A percentile compares a stretch with the other conserved stretches of the same genome.
These are phyloP conservation scores for Pisolithus marmoratus DNA, from an alignment of 768 basidiomycete genomes.

Conservation along the genomic window DNA sequence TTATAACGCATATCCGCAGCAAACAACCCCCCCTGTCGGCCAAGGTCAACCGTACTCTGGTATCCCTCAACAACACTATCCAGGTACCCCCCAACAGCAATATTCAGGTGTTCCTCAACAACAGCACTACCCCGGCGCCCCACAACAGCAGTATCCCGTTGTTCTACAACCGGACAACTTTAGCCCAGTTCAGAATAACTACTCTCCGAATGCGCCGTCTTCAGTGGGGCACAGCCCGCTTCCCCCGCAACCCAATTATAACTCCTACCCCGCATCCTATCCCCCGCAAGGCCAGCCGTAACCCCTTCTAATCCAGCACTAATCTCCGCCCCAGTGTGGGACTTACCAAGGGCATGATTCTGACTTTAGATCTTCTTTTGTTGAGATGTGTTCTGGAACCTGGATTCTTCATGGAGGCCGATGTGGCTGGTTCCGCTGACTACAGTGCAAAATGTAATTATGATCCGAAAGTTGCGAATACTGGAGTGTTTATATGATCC, in stretches of 20 bases:
- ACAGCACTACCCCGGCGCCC: too few species aligned
- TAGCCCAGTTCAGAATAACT: not conserved
- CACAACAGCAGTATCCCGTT: too few species aligned
- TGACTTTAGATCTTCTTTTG: not conserved
- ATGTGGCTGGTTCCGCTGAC: too few species aligned
- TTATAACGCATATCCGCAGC: constrained; percentile 8
- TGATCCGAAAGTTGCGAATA: too few species aligned
- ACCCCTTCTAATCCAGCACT: constrained; percentile 8
- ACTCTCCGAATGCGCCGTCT: constrained; percentile 6
- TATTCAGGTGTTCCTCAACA: too few species aligned
- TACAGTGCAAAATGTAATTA: too few species aligned
- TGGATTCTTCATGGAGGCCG: not conserved
- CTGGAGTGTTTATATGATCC: too few species aligned
- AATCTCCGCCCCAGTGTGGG: constrained; percentile 1
- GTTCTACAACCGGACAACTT: too few species aligned
- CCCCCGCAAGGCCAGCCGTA: constrained; percentile 7
- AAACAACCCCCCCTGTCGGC: not conserved
- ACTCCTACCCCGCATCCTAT: constrained; percentile 7
- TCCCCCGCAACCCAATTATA: constrained; percentile 16
- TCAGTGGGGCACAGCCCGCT: not conserved
- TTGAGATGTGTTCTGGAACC: not conserved
- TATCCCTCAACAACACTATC: not conserved
- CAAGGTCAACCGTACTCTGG: not conserved
- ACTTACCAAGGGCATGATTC: not conserved
- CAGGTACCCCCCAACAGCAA: not conserved